These are phyloP conservation scores for Sanghuangporus baumii DNA, from an alignment of 1,284 basidiomycete species.

Conservation along the genomic window DNA sequence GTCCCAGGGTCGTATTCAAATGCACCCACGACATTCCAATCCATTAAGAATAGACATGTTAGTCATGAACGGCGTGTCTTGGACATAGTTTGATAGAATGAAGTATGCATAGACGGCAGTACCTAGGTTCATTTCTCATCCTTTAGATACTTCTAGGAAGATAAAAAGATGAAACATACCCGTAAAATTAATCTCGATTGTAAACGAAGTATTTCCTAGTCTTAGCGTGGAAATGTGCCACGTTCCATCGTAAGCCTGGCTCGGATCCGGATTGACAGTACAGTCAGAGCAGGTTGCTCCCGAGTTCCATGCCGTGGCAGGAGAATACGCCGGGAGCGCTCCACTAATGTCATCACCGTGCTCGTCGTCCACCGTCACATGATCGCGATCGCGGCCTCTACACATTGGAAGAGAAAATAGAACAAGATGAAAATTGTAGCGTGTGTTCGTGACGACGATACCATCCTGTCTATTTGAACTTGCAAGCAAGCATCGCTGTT, in stretches of 20 bases:
- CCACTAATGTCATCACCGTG: slow-evolving; percentile 10
- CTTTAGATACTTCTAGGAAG: neutral
- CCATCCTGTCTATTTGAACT: neutral
- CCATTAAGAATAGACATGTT: slow-evolving; percentile 9
- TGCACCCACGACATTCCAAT: slow-evolving; percentile 9
- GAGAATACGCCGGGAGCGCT: slow-evolving; percentile 3
- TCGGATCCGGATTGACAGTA: slow-evolving; percentile 9
- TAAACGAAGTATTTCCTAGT: neutral
- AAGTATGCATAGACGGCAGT: slow-evolving; percentile 15
- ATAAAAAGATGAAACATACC: neutral
- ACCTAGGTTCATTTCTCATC: neutral
- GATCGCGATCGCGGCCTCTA: neutral
- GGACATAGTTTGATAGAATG: slow-evolving; percentile 10
- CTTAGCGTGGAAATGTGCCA: slow-evolving; percentile 20
- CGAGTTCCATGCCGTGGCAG: neutral
- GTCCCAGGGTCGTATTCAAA: slow-evolving; percentile 6
- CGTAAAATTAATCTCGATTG: slow-evolving; percentile 6
- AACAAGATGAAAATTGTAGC: neutral
- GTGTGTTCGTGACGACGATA: neutral
- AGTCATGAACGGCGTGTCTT: neutral
- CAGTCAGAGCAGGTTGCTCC: slow-evolving; percentile 22
- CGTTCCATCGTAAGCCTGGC: slow-evolving; percentile 17
- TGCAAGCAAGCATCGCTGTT: neutral
- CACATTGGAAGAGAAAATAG: neutral
- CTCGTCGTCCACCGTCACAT: slow-evolving; percentile 14